These are phyloP conservation scores for Porosira glacialis DNA, from an alignment of 352 stramenopile species.

Conservation along the genomic window DNA sequence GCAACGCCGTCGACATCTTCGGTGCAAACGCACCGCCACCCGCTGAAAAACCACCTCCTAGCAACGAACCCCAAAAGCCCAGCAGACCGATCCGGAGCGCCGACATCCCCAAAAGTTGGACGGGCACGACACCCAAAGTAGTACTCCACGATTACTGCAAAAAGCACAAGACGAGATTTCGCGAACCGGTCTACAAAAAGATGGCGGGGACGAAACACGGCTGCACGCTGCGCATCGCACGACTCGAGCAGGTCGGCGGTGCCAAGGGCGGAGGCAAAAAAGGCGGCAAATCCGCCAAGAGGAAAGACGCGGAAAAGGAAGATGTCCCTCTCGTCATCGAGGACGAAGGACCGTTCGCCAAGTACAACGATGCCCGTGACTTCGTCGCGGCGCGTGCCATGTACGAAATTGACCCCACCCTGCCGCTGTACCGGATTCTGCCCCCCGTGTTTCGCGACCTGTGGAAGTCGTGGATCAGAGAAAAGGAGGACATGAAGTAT, in stretches of 20 bases:
- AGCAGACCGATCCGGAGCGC: slow-evolving; percentile 24
- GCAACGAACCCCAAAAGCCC: not conserved
- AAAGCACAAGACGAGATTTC: slow-evolving; percentile 85
- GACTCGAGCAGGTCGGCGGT: slow-evolving; percentile 11
- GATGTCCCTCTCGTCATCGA: too few species aligned
- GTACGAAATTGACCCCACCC: slow-evolving; percentile 84
- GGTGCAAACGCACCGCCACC: slow-evolving; percentile 14
- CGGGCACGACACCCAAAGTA: slow-evolving; percentile 84
- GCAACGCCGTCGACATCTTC: slow-evolving; percentile 38
- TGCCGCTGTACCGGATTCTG: slow-evolving; percentile 87
- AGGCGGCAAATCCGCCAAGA: slow-evolving; percentile 2
- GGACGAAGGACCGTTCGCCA: too few species aligned
- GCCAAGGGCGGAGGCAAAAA: slow-evolving; percentile 10
- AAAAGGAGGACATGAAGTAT: slow-evolving; percentile 35
- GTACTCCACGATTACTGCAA: slow-evolving; percentile 86
- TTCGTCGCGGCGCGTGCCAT: slow-evolving; percentile 84
- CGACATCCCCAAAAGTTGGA: slow-evolving; percentile 62
- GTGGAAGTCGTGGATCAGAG: slow-evolving; percentile 78
- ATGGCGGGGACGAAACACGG: too few species aligned
- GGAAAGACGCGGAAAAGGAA: slow-evolving; percentile 45
- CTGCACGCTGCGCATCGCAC: slow-evolving; percentile 77
- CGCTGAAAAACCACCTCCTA: not conserved
- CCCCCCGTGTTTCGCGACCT: slow-evolving; percentile 85
- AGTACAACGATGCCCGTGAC: slow-evolving; percentile 39
- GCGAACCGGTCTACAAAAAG: too few species aligned